Base-by-base conservation (phyloP, 176 grass and related monocot genomes). In the Musa beccarii region DNA sequence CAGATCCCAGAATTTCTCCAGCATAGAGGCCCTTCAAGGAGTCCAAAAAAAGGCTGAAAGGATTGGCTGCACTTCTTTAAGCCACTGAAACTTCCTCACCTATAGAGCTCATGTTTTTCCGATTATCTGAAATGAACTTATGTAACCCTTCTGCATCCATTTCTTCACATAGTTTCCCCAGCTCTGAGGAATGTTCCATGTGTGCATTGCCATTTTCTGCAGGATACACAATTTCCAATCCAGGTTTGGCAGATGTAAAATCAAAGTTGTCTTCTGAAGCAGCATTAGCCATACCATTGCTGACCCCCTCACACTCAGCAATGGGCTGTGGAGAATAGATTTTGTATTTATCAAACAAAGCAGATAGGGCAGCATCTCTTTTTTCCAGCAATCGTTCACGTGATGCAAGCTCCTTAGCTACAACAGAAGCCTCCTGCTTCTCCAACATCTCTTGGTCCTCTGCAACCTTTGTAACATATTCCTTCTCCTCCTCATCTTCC, bases 81-180 rank as follows among this genome's bases (percentile, higher is more conserved):
- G 87, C 89, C 66, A 63, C 25, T 7, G 89, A 89, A 29, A 96
- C 87, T 82, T 96, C 87, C 52, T 96, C 93, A 3, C 92, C 89
- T 26, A 96, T 96, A 10, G 72, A 59, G 17, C 85, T 84, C 66
- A 96, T 65, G 75, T 96, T 92, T 81, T 96, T 96, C 16, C 93
- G 81, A 67, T 96, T 96, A 71, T 92, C 87, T 3, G 93, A 96
- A 76, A 96, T 89, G 74, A 84, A 96, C 81, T 86, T 92, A 53
- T 90, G 89, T 63, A 96, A 78, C 73, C 87, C 93, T 77, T 92
- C 86, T 19, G 86, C 85, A 69, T 96, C 84, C 93, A 96, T 96
- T 74, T 86, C 74, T 80, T 81, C 78, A 29, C 93, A 96, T 54
- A 96, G 89, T 17, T 52, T 72, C 15, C 80, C 80, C 50, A 96